Percentiles rank a stretch among this genome's conserved stretches.
phyloP scores from a whole-genome alignment of 2,329 filamentous ascomycete species.

The Penicillium sp. region DNA sequence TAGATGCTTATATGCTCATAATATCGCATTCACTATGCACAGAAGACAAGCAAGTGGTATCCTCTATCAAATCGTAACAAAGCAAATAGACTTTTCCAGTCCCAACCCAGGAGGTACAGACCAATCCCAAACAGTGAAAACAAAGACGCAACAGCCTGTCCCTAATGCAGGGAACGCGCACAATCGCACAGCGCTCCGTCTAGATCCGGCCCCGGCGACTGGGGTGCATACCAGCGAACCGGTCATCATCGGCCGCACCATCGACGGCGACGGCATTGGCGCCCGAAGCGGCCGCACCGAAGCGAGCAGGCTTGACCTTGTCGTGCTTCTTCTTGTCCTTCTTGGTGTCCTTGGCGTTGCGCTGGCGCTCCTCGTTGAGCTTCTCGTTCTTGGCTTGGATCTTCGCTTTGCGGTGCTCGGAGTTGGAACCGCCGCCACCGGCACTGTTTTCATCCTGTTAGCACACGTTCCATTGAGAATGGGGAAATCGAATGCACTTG shows the following conservation, averaged over 20 bases:
- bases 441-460: conserved; percentile 54
- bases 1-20: conserved; percentile 10
- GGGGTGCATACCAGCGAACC: conserved; percentile 45
- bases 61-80: conserved; percentile 9
- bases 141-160: background rate
- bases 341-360: conserved; percentile 51
- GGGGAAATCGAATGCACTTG: background rate
- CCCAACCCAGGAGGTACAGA: conserved; percentile 1
- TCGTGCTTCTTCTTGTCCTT: conserved; percentile 45
- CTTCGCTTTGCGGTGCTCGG: conserved; percentile 69
- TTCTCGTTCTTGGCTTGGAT: conserved; percentile 85
- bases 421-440: conserved; percentile 75
- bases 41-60: conserved; percentile 10
- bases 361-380: conserved; percentile 68
- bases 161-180: too few relatives aligned
- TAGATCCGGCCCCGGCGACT: conserved; percentile 44
- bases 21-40: conserved; percentile 7
- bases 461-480: background rate
- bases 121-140: conserved; percentile 16
- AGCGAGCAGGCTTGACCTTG: conserved; percentile 20
- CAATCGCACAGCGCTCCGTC: too few relatives aligned
- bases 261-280: conserved; percentile 21
- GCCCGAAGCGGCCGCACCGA: conserved; percentile 28
- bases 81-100: conserved; percentile 4
- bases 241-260: conserved; percentile 21